These are phyloP conservation scores for Euphorbia celastroides DNA, from an alignment of 441 rosid genomes.

Conservation along the genomic window DNA sequence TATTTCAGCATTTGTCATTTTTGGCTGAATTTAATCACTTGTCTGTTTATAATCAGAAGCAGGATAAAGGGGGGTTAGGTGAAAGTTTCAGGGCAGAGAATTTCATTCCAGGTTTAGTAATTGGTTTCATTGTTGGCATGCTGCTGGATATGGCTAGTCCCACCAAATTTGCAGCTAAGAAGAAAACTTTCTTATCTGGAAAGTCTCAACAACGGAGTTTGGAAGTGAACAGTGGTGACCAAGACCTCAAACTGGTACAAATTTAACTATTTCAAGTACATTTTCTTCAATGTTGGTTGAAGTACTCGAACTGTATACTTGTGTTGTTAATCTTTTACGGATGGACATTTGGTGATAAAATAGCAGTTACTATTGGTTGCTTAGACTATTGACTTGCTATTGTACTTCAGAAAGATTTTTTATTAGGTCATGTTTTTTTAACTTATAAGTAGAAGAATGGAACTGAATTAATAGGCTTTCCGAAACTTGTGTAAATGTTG, in stretches of 20 bases:
- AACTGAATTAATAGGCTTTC: neutral
- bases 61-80: slow-evolving; percentile 43
- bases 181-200: slow-evolving; percentile 53
- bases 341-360: too few relatives aligned
- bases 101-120: slow-evolving; percentile 70
- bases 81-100: slow-evolving; percentile 71
- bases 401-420: neutral
- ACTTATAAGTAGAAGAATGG: too few relatives aligned
- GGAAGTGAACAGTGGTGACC: slow-evolving; percentile 36
- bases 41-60: slow-evolving; percentile 22
- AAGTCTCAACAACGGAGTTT: slow-evolving; percentile 40
- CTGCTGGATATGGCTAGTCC: slow-evolving; percentile 63
- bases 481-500: too few relatives aligned
- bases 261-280: neutral
- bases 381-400: neutral
- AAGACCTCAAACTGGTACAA: slow-evolving; percentile 79
- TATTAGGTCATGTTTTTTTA: too few relatives aligned
- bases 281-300: slow-evolving; percentile 1
- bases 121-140: slow-evolving; percentile 81
- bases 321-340: neutral
- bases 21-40: neutral
- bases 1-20: too few relatives aligned
- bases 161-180: slow-evolving; percentile 30
- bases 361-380: too few relatives aligned
- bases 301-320: neutral